A percentile compares a stretch with the other conserved stretches of the same genome.
Evolutionary conservation across 495 filamentous ascomycete genomes (phyloP).

Genomic region (Rhizodiscina lignyota): DNA sequence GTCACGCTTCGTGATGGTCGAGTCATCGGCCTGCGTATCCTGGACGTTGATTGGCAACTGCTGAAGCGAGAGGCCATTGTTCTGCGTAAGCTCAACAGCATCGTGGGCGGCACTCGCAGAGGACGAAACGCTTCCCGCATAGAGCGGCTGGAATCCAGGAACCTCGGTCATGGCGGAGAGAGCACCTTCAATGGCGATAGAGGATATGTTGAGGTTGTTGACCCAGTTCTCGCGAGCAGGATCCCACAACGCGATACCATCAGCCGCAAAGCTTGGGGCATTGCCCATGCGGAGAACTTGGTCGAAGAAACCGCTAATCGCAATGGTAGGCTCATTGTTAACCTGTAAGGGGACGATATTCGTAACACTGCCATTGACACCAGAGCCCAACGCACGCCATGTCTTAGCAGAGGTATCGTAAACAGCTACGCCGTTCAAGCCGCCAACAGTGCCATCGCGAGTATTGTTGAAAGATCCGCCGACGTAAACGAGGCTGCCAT

Average conservation of each 20-base stretch:
- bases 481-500: slow-evolving; percentile 54
- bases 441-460: slow-evolving; percentile 34
- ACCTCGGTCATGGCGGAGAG: slow-evolving; percentile 50
- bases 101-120: slow-evolving; percentile 49
- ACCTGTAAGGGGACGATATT: slow-evolving; percentile 59
- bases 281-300: slow-evolving; percentile 41
- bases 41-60: slow-evolving; percentile 48
- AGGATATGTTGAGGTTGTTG: slow-evolving; percentile 53
- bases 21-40: slow-evolving; percentile 16
- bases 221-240: slow-evolving; percentile 80
- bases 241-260: slow-evolving; percentile 88
- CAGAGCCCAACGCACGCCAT: slow-evolving; percentile 71
- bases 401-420: slow-evolving; percentile 50
- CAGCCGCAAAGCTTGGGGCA: slow-evolving; percentile 32
- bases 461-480: slow-evolving; percentile 78
- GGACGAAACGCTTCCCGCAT: slow-evolving; percentile 63
- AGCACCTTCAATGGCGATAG: slow-evolving; percentile 49
- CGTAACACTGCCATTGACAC: slow-evolving; percentile 65
- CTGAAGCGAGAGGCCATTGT: slow-evolving; percentile 27
- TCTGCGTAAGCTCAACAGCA: slow-evolving; percentile 43
- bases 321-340: slow-evolving; percentile 65
- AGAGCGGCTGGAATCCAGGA: slow-evolving; percentile 44
- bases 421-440: slow-evolving; percentile 55
- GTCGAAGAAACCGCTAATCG: slow-evolving; percentile 68
- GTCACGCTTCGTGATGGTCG: slow-evolving; percentile 1